Conservation (phyloP, 148 eudicot species). For the Vaccinium corymbosum region DNA sequence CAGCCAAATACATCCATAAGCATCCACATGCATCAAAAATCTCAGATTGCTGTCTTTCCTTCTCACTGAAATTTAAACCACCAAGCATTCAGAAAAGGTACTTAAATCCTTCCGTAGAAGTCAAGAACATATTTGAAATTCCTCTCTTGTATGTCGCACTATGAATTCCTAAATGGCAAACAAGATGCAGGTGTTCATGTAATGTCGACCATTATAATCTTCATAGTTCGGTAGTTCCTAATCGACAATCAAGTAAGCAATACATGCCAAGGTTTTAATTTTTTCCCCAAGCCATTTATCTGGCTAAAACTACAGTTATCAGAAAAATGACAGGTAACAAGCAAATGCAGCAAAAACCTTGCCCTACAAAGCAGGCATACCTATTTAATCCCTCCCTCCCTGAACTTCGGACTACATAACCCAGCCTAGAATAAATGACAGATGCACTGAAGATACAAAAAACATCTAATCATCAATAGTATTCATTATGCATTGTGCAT, state of each 20-base stretch:
- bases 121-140: background rate
- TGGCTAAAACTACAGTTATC: background rate
- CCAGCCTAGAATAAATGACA: background rate
- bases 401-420: background rate
- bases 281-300: background rate
- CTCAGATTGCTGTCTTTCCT: slow-evolving; percentile 74
- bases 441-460: background rate
- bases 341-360: background rate
- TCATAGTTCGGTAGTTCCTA: background rate
- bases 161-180: background rate
- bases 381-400: background rate
- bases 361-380: background rate
- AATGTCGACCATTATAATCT: background rate
- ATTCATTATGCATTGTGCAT: background rate
- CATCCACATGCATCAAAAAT: slow-evolving; percentile 76
- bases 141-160: background rate
- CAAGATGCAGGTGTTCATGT: background rate
- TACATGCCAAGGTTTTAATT: background rate
- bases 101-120: background rate
- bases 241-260: background rate
- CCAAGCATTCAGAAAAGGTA: background rate
- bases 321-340: background rate
- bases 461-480: background rate
- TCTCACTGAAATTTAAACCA: slow-evolving; percentile 54
- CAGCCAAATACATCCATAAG: slow-evolving; percentile 78